Base-by-base conservation (phyloP, 306 rosid species). In the Quercus parvula region DNA sequence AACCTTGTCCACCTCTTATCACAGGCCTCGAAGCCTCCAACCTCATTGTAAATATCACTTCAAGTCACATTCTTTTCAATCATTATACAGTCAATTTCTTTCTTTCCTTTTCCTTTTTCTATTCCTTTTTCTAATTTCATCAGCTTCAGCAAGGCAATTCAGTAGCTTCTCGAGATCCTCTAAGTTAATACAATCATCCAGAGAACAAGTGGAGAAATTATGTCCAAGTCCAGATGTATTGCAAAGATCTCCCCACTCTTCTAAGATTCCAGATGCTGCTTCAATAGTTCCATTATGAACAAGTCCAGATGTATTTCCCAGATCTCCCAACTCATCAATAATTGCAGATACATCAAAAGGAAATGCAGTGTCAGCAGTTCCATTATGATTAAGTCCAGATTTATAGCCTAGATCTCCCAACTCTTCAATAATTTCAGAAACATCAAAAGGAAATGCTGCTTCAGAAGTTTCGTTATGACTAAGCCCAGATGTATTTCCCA, bases 191-290 rank as follows among this genome's bases (percentile, higher is more conserved):
- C 14, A 49, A 49, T 49, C 54, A 49, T 49, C 14, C 15, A 41
- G 46, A 41, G 11, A 41, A 41, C 46, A 41, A 41, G 11, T 41
- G 46, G 46, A 41, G 46, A 41, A 41, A 41, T 41, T 41, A 41
- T 41, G 46, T 41, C 27, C 64, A 6, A 64, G 44, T 3, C 28
- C 71, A 64, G 61, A 66, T 44, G 59, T 52, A 77, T 46, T 59
- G 71, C 74, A 67, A 77, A 86, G 77, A 59, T 63, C 84, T 72
- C 70, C 88, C 66, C 87, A 70, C 41, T 75, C 86, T n/a, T 46
- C 62, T 62, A 74, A 81, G 35, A 81, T 51, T 20, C 85, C 84
- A 57, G 73, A 73, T 4, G 52, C 20, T 17, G 75, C 80, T 33
- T 56, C 83, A 71, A 44, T 76, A 54, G 54, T 33, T 30, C 75